A percentile compares a stretch with the other conserved stretches of the same genome.
Conservation (phyloP, 306 rosid species). For the Lupinus albus region DNA sequence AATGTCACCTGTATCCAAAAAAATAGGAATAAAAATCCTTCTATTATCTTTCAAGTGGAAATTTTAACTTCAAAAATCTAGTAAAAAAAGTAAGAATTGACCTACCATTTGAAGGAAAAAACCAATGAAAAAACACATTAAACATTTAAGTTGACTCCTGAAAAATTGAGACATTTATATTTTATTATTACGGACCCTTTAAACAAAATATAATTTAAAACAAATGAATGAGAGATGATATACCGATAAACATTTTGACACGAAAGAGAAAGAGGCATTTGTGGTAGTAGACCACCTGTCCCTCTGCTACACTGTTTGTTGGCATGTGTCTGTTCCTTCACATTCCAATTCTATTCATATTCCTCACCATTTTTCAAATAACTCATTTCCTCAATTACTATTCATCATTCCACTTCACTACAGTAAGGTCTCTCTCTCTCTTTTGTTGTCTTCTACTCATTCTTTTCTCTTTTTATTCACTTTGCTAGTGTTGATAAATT, state of each 20-base stretch:
- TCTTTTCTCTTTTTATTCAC: neutral
- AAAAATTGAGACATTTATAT: neutral
- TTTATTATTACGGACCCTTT: too few relatives aligned
- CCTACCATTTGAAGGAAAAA: too few relatives aligned
- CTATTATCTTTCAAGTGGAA: too few relatives aligned
- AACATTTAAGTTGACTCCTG: too few relatives aligned
- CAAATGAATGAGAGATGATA: too few relatives aligned
- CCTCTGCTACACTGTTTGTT: neutral
- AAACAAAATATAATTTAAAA: too few relatives aligned
- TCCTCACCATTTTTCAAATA: neutral
- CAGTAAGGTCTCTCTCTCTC: neutral
- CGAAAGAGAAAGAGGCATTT: neutral
- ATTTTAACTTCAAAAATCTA: too few relatives aligned
- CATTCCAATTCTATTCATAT: neutral
- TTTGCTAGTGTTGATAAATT: neutral
- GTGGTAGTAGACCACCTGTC: neutral
- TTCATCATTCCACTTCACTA: neutral
- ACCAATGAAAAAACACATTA: too few relatives aligned
- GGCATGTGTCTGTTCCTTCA: neutral
- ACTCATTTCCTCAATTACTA: neutral
- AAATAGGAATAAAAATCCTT: too few relatives aligned
- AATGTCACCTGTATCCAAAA: too few relatives aligned
- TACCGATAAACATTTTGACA: too few relatives aligned
- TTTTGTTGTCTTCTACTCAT: neutral
- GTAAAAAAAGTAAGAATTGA: too few relatives aligned